phyloP scores from a whole-genome alignment of 345 rosid genomes.

The Viola odorata region DNA sequence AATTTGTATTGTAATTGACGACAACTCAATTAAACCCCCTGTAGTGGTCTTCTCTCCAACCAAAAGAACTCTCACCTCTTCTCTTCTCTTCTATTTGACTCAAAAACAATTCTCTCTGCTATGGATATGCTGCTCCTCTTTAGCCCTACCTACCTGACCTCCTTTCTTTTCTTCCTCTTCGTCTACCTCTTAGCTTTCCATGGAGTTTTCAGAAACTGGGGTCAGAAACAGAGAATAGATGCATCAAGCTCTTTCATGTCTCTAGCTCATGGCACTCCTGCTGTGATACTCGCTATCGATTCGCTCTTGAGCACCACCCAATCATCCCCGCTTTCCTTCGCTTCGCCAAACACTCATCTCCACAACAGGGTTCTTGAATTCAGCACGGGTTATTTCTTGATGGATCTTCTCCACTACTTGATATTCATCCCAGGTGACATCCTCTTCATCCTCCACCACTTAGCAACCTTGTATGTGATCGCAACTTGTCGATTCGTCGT shows the following conservation, averaged over 20 bases:
- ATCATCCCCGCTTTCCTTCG: constrained; percentile 21
- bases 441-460: constrained; percentile 84
- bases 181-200: constrained; percentile 45
- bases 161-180: constrained; percentile 40
- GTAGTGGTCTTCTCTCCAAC: not conserved
- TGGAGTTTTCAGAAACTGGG: constrained; percentile 57
- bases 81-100: too few species aligned
- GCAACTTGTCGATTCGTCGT: constrained; percentile 59
- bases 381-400: constrained; percentile 69
- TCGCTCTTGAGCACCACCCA: constrained; percentile 28
- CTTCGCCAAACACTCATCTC: constrained; percentile 45
- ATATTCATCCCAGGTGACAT: constrained; percentile 51
- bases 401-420: constrained; percentile 68
- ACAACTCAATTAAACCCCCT: too few species aligned
- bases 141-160: constrained; percentile 21
- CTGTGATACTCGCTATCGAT: constrained; percentile 39
- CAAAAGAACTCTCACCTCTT: not conserved
- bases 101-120: not conserved
- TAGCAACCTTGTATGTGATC: constrained; percentile 66
- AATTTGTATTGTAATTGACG: not conserved
- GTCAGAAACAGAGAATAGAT: constrained; percentile 37
- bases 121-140: constrained; percentile 28
- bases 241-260: constrained; percentile 82
- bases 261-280: constrained; percentile 75
- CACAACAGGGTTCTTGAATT: constrained; percentile 61